phyloP scores from a whole-genome alignment of 129 eudicot species.

The Tanacetum coccineum region DNA sequence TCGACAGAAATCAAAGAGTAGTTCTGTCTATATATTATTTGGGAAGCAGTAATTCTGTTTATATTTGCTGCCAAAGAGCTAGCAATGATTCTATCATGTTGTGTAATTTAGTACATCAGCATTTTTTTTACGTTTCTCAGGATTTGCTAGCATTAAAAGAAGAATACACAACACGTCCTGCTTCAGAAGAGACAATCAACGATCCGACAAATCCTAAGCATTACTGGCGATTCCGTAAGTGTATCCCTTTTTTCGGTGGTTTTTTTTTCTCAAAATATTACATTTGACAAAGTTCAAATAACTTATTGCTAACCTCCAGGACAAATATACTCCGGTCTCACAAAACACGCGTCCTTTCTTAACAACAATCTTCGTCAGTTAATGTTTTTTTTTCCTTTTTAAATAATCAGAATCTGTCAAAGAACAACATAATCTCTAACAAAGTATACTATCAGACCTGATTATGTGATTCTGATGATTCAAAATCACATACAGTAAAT shows the following conservation, averaged over 20 bases:
- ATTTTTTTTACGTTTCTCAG: slow-evolving; percentile 36
- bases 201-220: slow-evolving; percentile 99
- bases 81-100: neutral
- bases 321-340: too few species aligned
- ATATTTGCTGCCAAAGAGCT: neutral
- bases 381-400: neutral
- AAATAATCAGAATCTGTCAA: neutral
- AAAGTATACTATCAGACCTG: too few species aligned
- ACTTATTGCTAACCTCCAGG: neutral
- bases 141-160: slow-evolving; percentile 92
- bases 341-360: neutral
- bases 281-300: slow-evolving; percentile 4
- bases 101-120: neutral
- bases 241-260: neutral
- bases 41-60: neutral
- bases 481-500: too few species aligned
- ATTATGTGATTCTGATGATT: too few species aligned
- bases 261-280: neutral
- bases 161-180: slow-evolving; percentile 83
- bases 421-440: too few species aligned
- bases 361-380: neutral
- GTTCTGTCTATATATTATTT: too few species aligned
- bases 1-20: too few species aligned
- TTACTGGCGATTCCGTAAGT: slow-evolving; percentile 96
- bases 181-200: slow-evolving; percentile 89